Evolutionary conservation across 1,284 basidiomycete genomes (phyloP).

Genomic region (Singerocomus rubriflavus): DNA sequence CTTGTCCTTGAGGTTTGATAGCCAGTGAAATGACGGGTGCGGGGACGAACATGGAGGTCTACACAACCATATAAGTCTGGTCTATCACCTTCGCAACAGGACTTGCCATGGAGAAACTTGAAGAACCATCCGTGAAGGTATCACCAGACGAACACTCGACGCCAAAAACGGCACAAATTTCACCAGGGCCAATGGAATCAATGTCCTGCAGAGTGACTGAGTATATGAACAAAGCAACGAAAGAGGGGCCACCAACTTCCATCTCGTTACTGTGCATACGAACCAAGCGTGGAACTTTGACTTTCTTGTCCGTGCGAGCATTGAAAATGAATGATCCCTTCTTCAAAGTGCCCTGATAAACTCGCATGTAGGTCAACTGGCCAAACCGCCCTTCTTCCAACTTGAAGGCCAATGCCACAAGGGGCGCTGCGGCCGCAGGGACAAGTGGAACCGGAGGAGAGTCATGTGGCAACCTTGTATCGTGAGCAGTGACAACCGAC

Average conservation of each 20-base stretch:
- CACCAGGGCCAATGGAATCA: conserved; percentile 92
- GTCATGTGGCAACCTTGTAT: conserved; percentile 65
- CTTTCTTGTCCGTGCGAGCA: conserved; percentile 93
- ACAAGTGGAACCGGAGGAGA: conserved; percentile 73
- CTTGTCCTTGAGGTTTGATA: conserved; percentile 88
- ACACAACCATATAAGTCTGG: background rate
- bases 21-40: conserved; percentile 98
- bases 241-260: conserved; percentile 58
- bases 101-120: conserved; percentile 84
- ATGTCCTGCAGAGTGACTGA: conserved; percentile 62
- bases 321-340: conserved; percentile 89
- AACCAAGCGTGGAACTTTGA: conserved; percentile 97
- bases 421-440: conserved; percentile 81
- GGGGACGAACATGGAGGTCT: conserved; percentile 99
- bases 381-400: conserved; percentile 97
- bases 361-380: conserved; percentile 98
- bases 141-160: conserved; percentile 99
- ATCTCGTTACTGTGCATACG: conserved; percentile 99
- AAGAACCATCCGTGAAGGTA: conserved; percentile 93
- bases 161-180: conserved; percentile 99
- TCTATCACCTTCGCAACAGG: background rate
- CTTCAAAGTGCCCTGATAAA: conserved; percentile 93
- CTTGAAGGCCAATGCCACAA: conserved; percentile 98
- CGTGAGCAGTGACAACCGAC: conserved; percentile 78
- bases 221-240: background rate